A percentile compares a stretch with the other conserved stretches of the same genome.
These are phyloP conservation scores for Avena eriantha DNA, from an alignment of 176 grass and related monocot genomes.

Conservation along the genomic window DNA sequence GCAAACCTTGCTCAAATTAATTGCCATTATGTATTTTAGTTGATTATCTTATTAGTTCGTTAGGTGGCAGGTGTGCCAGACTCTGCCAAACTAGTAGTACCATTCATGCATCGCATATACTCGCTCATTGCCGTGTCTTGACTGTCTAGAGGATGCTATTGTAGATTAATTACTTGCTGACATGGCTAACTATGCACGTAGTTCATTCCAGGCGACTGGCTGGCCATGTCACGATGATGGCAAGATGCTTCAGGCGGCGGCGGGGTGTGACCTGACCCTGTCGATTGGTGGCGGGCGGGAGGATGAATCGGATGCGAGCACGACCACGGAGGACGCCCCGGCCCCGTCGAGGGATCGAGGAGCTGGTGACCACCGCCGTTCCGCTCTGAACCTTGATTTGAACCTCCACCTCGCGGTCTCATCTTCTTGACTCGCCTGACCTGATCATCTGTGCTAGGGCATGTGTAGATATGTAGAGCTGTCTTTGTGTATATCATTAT, in stretches of 20 bases:
- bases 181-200: too few species aligned
- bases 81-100: slow-evolving; percentile 27
- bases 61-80: slow-evolving; percentile 34
- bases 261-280: slow-evolving; percentile 49
- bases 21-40: too few species aligned
- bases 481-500: background rate
- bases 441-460: background rate
- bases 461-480: background rate
- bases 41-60: too few species aligned
- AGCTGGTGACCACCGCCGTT: background rate
- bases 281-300: slow-evolving; percentile 46
- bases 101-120: background rate
- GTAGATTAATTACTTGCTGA: background rate
- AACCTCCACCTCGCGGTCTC: slow-evolving; percentile 73
- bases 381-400: slow-evolving; percentile 30
- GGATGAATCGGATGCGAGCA: slow-evolving; percentile 40
- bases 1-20: background rate
- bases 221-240: background rate
- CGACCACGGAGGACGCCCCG: slow-evolving; percentile 46
- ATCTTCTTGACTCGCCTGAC: slow-evolving; percentile 57
- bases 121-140: slow-evolving; percentile 41
- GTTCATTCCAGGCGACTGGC: slow-evolving; percentile 20
- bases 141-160: background rate
- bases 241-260: background rate
- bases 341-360: background rate